These are phyloP conservation scores for Lepidium africanum DNA, from an alignment of 345 rosid species.

Conservation along the genomic window DNA sequence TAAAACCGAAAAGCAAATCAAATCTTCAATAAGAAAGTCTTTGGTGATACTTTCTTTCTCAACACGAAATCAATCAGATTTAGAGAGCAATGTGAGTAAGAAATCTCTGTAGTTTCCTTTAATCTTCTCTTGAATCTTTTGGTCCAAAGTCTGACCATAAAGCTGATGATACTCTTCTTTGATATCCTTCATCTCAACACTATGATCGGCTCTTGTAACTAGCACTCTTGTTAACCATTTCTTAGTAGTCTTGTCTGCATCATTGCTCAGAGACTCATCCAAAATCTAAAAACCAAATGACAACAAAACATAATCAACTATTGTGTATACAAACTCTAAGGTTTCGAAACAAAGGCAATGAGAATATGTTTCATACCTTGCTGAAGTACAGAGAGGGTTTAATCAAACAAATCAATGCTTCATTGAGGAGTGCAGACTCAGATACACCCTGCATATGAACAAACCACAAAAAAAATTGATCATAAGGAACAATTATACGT, in stretches of 20 bases:
- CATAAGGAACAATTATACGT: neutral
- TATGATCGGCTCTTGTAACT: constrained; percentile 57
- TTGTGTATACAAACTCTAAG: neutral
- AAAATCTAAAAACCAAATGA: constrained; percentile 38
- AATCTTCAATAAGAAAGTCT: neutral
- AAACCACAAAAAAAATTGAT: neutral
- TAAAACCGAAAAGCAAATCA: neutral
- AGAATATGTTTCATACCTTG: constrained; percentile 37
- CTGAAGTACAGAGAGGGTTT: constrained; percentile 57
- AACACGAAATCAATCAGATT: constrained; percentile 29
- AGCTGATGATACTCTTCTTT: constrained; percentile 34
- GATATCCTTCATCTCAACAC: constrained; percentile 49
- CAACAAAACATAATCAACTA: neutral
- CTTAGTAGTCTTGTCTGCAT: constrained; percentile 44
- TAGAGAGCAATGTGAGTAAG: constrained; percentile 48
- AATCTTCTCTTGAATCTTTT: constrained; percentile 42
- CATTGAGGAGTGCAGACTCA: constrained; percentile 34
- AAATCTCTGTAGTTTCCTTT: constrained; percentile 81
- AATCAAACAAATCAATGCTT: constrained; percentile 54
- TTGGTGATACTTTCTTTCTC: neutral
- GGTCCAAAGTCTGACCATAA: constrained; percentile 38
- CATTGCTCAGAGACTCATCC: constrained; percentile 45
- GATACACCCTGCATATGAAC: constrained; percentile 43
- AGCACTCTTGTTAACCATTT: constrained; percentile 66
- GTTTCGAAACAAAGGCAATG: neutral